Evolutionary conservation across 306 rosid genomes (phyloP).

Genomic region (Acacia crassicarpa): DNA sequence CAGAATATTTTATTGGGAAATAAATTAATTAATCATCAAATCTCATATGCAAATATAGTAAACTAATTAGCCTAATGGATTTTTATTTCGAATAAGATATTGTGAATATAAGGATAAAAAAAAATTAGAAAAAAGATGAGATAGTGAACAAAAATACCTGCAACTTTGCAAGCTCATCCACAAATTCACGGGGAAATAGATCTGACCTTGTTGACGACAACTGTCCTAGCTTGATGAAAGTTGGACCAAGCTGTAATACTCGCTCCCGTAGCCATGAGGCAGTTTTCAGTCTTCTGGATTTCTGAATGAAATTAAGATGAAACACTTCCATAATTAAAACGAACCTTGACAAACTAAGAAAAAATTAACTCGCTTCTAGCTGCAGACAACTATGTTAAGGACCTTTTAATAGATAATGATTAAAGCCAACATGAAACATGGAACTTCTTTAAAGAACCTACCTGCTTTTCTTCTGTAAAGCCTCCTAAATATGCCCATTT

Average conservation of each 20-base stretch:
- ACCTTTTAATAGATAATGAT: neutral
- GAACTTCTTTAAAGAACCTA: conserved; percentile 20
- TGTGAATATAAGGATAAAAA: neutral
- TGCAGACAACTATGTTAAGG: conserved; percentile 4
- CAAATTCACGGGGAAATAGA: conserved; percentile 84
- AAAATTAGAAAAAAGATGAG: neutral
- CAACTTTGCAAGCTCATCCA: conserved; percentile 89
- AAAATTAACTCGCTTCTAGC: neutral
- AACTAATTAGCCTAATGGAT: neutral
- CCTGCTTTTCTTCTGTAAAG: conserved; percentile 88
- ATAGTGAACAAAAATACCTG: conserved; percentile 50
- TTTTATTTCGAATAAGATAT: neutral
- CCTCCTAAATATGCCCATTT: conserved; percentile 91
- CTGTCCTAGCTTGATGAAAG: conserved; percentile 93
- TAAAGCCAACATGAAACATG: neutral
- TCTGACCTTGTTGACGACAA: conserved; percentile 92
- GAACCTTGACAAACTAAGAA: neutral
- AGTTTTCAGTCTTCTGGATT: conserved; percentile 63
- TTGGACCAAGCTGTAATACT: conserved; percentile 92
- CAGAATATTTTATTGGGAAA: conserved; percentile 27
- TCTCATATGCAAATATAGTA: conserved; percentile 5
- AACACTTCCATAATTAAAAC: conserved; percentile 5
- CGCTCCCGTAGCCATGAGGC: conserved; percentile 87
- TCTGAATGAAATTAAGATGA: conserved; percentile 45
- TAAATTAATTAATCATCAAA: conserved; percentile 3